Evolutionary conservation across 1,284 basidiomycete species (phyloP), one percentile per base, ranked within the genome.

Genomic region (Cutaneotrichosporon mucoides): DNA sequence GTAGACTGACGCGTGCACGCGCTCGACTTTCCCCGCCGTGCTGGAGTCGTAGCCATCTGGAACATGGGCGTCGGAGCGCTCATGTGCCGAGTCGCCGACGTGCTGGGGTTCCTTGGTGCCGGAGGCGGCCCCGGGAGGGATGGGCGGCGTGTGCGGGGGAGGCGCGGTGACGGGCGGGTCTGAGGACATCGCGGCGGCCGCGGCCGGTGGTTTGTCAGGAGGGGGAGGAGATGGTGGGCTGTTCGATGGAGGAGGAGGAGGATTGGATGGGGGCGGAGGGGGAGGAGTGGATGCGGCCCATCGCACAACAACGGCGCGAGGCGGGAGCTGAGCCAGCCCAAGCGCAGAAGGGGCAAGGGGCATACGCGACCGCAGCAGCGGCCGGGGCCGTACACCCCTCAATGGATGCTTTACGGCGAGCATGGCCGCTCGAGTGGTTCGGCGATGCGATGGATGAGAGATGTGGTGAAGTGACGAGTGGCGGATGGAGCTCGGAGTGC

Each of bases 1-100:
- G 67, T 74, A 79, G 61, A 79, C 72, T n/a, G 73, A 74, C n/a
- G 66, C 67, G 46, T 68, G 67, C 38, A 60, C 56, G 40, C 73
- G 67, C 35, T 68, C 57, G 46, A 59, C 61, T 34, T 68, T 57
- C 34, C 57, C 38, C 4, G 36, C 35, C n/a, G 49, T 48, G 36
- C 34, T 38, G 16, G 49, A 41, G 5, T 41, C 48, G 40, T 40
- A 51, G 11, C 10, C 40, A n/a, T 51, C 50, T 3, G 56, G 55
- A 2, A 55, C 46, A 16, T 55, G 44, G 3, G 50, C 45, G 52
- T 59, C 53, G 4, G 45, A 24, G 12, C 46, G 35, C 6, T n/a
- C 4, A 8, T 53, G 33, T 6, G 36, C 37, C 43, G 38, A 38
- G 12, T 38, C 24, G 11, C 48, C 43, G 2, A 35, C 12, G 34